Evolutionary conservation across 345 rosid species (phyloP), one percentile per base, ranked within the genome.

Genomic region (Viola odorata): DNA sequence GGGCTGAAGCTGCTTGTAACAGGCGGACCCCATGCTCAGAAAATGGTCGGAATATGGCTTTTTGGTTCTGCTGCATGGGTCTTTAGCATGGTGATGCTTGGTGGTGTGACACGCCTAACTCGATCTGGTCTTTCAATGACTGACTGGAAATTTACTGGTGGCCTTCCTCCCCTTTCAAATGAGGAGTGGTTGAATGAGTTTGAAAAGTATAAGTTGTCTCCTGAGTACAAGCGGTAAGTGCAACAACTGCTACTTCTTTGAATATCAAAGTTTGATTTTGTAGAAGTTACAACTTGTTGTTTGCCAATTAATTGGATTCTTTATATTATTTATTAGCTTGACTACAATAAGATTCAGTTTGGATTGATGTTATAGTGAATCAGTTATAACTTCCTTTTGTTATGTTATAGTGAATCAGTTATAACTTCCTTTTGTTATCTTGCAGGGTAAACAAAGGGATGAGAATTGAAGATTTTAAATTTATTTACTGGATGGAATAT

Each of bases 401-500:
- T n/a, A 50, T 23, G 37, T 39, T 32, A n/a, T 54, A 66, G n/a
- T n/a, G n/a, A n/a, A n/a, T n/a, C n/a, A n/a, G n/a, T n/a, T n/a
- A n/a, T n/a, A n/a, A n/a, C n/a, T n/a, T n/a, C n/a, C n/a, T n/a
- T n/a, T n/a, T n/a, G n/a, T n/a, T n/a, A n/a, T n/a, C n/a, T n/a
- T n/a, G 73, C 80, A 90, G 96, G 52, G 83, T 88, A 69, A 94
- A 90, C 77, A 86, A 75, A 83, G 96, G 99, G 77, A 94, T 94
- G 96, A 87, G 71, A 44, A 55, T 94, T 66, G 96, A 83, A 61
- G 97, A 90, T 75, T 94, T 94, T 71, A 94, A 88, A 75, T 94
- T 94, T 67, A 94, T 90, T 53, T 94, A 83, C 74, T 86, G 99
- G 99, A 94, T 89, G 96, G 97, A 90, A 77, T 94, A 90, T 61